Evolutionary conservation across 164 flowering plant species (phyloP).

Genomic region (Piper betle): DNA sequence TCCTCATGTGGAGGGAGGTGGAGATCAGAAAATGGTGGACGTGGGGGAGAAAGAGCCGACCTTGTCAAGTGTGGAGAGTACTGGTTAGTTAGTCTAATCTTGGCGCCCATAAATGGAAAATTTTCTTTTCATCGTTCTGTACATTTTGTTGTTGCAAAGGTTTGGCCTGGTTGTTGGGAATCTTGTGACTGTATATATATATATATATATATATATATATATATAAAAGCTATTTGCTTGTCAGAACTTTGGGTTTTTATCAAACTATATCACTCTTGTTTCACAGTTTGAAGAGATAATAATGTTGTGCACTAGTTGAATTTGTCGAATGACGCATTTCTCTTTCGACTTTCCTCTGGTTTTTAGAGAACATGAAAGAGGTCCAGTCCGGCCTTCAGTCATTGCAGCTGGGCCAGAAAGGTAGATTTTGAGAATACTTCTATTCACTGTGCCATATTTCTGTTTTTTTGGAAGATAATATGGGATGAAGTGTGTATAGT

Average conservation of each 20-base stretch:
- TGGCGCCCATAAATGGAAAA: too few species aligned
- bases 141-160: too few species aligned
- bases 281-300: not conserved
- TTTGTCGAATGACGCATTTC: not conserved
- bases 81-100: not conserved
- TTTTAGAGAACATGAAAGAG: too few species aligned
- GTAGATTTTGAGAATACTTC: too few species aligned
- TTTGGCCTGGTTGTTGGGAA: not conserved
- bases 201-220: too few species aligned
- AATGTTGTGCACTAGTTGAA: not conserved
- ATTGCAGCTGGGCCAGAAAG: too few species aligned
- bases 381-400: too few species aligned
- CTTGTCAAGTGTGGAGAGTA: not conserved
- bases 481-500: too few species aligned
- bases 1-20: not conserved
- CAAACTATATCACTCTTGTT: too few species aligned
- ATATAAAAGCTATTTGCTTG: too few species aligned
- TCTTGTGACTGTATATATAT: not conserved
- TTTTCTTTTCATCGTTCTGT: not conserved
- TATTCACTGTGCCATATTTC: not conserved
- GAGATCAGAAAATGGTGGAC: not conserved
- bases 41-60: not conserved
- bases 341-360: not conserved
- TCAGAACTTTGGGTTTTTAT: too few species aligned
- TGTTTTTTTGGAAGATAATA: not conserved